Percentiles rank a stretch among this genome's conserved stretches.
phyloP scores from a whole-genome alignment of 1,139 yeast species.

The Yamadazyma friedrichii region DNA sequence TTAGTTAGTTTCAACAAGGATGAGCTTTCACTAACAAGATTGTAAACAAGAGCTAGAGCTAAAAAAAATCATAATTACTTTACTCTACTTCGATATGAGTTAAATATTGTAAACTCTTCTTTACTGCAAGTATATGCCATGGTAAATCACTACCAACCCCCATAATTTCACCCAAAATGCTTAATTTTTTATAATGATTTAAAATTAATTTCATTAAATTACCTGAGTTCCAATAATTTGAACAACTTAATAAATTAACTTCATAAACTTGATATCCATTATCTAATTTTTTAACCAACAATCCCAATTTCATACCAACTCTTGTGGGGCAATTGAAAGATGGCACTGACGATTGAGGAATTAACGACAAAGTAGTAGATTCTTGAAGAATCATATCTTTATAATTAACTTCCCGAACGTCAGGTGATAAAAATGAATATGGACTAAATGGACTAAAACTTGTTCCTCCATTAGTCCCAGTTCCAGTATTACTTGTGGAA shows the following conservation, averaged over 20 bases:
- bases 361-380: slow-evolving; percentile 59
- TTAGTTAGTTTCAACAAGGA: no score
- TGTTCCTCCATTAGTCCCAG: background rate
- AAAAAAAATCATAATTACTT: no score
- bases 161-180: slow-evolving; percentile 44
- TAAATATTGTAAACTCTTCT: slow-evolving; percentile 55
- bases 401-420: slow-evolving; percentile 8
- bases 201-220: slow-evolving; percentile 60
- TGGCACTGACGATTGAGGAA: slow-evolving; percentile 62
- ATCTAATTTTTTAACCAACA: slow-evolving; percentile 45
- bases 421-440: slow-evolving; percentile 31
- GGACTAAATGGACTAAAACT: slow-evolving; percentile 3
- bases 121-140: slow-evolving; percentile 83
- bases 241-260: slow-evolving; percentile 67
- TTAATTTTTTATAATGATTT: slow-evolving; percentile 65
- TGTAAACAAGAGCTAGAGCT: no score
- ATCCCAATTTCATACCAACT: slow-evolving; percentile 71
- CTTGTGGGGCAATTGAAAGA: slow-evolving; percentile 70
- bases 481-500: background rate
- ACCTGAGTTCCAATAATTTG: slow-evolving; percentile 55
- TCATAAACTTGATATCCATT: slow-evolving; percentile 45
- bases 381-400: slow-evolving; percentile 47
- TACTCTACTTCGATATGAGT: slow-evolving; percentile 36
- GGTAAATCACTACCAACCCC: slow-evolving; percentile 45
- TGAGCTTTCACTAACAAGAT: no score